Base-by-base conservation (phyloP, 2,329 filamentous ascomycete species). In the Metarhizium guizhouense region DNA sequence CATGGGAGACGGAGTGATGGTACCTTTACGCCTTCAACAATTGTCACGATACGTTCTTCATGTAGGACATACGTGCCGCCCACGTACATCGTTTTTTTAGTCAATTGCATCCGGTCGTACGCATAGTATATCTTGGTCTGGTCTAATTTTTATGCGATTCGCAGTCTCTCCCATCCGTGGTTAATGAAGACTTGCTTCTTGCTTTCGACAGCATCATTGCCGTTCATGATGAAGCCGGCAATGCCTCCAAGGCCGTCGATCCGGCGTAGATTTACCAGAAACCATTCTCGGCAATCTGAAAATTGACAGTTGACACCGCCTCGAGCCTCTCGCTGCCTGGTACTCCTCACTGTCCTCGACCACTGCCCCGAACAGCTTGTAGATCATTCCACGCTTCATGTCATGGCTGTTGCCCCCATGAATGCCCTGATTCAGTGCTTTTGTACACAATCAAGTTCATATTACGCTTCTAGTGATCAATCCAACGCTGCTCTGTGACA, bases 401-500 rank as follows among this genome's bases (percentile, higher is more conserved):
- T 47, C 25, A 16, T 47, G 43, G 43, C n/a, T 25, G 18, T 25
- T 47, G 3, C 18, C 43, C 2, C 18, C n/a, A 25, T 47, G n/a
- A 11, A 29, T 25, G 16, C 18, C 43, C n/a, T 25, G 45, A 14
- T 78, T 73, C 3, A 86, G 76, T 29, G 75, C 70, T 18, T 84
- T 75, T 53, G 87, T 78, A 77, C 63, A 83, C 81, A 65, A 93
- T 83, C 40, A 90, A 76, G 65, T 90, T 62, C 2, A 55, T 36
- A 18, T 57, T 61, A 3, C 60, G 57, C n/a, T 45, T 45, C 51
- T 14, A 32, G 13, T 47, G 6, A n/a, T 32, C 20, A 7, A 43
- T 14, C 25, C 51, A 53, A 34, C 4, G 32, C 32, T 34, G 32
- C 20, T 45, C 40, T 6, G 40, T 25, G 20, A 47, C 43, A 18